Percentiles rank a stretch among this genome's conserved stretches.
phyloP scores from a whole-genome alignment of 179 eudicot species.

The Heliamphora pulchella region DNA sequence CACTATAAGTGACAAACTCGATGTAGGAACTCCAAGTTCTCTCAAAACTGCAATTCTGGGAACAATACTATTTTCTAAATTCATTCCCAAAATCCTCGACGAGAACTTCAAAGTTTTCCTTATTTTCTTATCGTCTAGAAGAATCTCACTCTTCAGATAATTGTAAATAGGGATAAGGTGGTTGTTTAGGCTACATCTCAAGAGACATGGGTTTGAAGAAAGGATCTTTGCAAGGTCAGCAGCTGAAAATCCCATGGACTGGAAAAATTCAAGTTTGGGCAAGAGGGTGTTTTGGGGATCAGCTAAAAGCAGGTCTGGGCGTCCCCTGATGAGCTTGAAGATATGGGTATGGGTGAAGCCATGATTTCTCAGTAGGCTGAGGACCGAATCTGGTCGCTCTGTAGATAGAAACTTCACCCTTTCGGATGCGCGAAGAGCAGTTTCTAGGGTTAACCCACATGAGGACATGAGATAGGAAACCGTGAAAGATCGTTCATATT shows the following conservation, averaged over 20 bases:
- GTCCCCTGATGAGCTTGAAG: neutral
- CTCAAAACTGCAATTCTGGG: constrained; percentile 7
- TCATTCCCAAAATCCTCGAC: neutral
- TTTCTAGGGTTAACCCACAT: constrained; percentile 11
- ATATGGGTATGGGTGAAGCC: constrained; percentile 14
- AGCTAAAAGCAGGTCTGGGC: neutral
- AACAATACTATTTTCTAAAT: neutral
- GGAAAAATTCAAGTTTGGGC: constrained; percentile 15
- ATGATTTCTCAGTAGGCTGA: neutral
- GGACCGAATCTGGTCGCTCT: neutral
- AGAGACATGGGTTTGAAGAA: neutral
- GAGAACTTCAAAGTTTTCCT: neutral
- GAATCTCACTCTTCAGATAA: neutral
- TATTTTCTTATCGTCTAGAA: neutral
- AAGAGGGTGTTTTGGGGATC: neutral
- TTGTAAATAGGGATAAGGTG: constrained; percentile 7
- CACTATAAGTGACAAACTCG: neutral
- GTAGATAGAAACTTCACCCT: neutral
- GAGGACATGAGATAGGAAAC: constrained; percentile 5
- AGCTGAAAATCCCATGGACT: neutral
- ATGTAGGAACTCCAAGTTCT: neutral
- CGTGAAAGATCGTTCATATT: neutral
- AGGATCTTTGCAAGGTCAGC: neutral
- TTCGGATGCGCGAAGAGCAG: neutral
- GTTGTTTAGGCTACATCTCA: neutral